Conservation (phyloP, 148 eudicot species). For the Pharnaceum exiguum region DNA sequence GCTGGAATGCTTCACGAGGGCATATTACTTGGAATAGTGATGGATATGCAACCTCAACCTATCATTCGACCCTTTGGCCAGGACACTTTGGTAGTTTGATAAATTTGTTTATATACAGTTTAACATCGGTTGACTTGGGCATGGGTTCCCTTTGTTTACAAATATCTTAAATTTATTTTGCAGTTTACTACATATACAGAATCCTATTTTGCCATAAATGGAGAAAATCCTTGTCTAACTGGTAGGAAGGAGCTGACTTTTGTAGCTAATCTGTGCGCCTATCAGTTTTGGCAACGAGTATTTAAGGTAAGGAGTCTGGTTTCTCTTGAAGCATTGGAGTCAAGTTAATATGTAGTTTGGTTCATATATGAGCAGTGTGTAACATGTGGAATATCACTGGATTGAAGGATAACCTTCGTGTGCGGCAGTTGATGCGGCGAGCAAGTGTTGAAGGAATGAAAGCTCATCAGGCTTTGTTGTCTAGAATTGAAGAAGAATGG, state of each 20-base stretch:
- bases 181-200: conserved; percentile 59
- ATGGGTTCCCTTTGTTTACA: not conserved
- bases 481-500: conserved; percentile 82
- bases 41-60: conserved; percentile 87
- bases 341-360: not conserved
- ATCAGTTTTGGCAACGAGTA: conserved; percentile 81
- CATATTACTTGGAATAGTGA: conserved; percentile 73
- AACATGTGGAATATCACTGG: conserved; percentile 1
- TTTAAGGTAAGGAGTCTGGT: conserved; percentile 44
- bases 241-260: conserved; percentile 61
- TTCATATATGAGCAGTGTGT: not conserved
- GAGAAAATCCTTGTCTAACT: conserved; percentile 30
- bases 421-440: conserved; percentile 46
- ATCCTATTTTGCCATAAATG: conserved; percentile 41
- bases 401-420: conserved; percentile 67
- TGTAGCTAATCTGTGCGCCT: conserved; percentile 72
- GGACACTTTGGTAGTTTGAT: conserved; percentile 48
- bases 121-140: not conserved
- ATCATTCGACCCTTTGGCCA: conserved; percentile 83
- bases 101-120: not conserved
- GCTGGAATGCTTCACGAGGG: conserved; percentile 87
- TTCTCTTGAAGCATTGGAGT: not conserved
- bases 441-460: conserved; percentile 28
- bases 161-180: conserved; percentile 6
- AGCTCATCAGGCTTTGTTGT: conserved; percentile 16